Evolutionary conservation across 176 grass and related monocot species (phyloP).

Genomic region (Paspalum notatum): DNA sequence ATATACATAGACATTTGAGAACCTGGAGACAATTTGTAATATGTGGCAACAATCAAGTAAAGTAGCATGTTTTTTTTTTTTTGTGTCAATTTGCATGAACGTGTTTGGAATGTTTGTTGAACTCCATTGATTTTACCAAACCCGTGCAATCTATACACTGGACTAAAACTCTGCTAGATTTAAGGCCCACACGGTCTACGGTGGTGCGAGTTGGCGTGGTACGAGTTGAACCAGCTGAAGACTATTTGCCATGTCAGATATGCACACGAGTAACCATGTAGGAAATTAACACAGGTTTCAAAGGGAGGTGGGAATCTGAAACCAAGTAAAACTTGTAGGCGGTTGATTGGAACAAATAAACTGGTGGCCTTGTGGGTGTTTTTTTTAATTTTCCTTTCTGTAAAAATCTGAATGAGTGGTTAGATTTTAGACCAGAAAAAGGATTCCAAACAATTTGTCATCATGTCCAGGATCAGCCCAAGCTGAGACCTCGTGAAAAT

Average conservation of each 20-base stretch:
- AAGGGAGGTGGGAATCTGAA: background rate
- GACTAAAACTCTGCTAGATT: background rate
- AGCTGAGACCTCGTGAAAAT: conserved; percentile 10
- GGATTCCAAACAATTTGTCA: conserved; percentile 11
- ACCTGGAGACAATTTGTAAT: no score
- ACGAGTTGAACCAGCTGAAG: background rate
- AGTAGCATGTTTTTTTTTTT: no score
- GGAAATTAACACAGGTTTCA: background rate
- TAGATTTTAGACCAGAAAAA: conserved; percentile 13
- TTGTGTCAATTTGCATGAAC: background rate
- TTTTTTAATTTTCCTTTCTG: background rate
- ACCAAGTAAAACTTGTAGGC: background rate
- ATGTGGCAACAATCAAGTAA: no score
- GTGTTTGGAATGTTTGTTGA: background rate
- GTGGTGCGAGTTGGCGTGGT: no score
- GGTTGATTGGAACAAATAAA: no score
- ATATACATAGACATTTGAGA: background rate
- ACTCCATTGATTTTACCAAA: background rate
- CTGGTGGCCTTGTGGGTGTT: no score
- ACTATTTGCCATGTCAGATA: background rate
- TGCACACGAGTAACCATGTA: background rate
- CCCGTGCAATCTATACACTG: background rate
- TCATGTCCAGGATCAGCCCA: conserved; percentile 6
- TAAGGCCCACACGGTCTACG: background rate
- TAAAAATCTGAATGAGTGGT: background rate